Conservation (phyloP, 192 early-diverging fungal genomes). For the Chytriomyces hyalinus region DNA sequence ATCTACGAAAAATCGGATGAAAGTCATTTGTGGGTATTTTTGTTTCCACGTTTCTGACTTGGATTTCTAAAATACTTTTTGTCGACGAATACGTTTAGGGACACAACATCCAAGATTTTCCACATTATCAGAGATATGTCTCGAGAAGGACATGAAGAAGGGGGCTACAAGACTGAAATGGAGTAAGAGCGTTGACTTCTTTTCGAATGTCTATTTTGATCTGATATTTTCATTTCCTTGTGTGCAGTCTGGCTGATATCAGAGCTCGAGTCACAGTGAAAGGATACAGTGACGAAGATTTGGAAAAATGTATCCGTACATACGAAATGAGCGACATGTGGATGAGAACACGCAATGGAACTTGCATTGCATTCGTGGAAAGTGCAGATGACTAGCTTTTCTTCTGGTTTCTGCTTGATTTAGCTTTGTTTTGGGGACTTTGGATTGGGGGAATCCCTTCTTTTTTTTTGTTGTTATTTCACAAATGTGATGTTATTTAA, state of each 20-base stretch:
- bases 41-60: not conserved
- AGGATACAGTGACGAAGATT: conserved; percentile 78
- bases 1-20: conserved; percentile 65
- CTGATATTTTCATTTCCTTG: not conserved
- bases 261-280: conserved; percentile 73
- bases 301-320: conserved; percentile 72
- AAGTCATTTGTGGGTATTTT: conserved; percentile 49
- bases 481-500: too few species aligned
- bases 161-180: conserved; percentile 52
- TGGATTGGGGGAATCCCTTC: too few species aligned
- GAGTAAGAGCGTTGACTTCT: conserved; percentile 44
- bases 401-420: too few species aligned
- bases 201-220: not conserved
- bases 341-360: conserved; percentile 44
- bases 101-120: conserved; percentile 73
- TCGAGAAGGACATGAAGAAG: conserved; percentile 54
- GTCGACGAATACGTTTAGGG: conserved; percentile 41
- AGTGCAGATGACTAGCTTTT: conserved; percentile 8
- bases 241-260: conserved; percentile 66
- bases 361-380: conserved; percentile 31
- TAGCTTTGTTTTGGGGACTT: too few species aligned
- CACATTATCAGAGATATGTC: conserved; percentile 78
- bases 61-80: conserved; percentile 33
- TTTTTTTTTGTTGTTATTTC: too few species aligned
- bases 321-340: conserved; percentile 80